Conservation (phyloP, 208 protist species). For the Wallacemonas collosoma region DNA sequence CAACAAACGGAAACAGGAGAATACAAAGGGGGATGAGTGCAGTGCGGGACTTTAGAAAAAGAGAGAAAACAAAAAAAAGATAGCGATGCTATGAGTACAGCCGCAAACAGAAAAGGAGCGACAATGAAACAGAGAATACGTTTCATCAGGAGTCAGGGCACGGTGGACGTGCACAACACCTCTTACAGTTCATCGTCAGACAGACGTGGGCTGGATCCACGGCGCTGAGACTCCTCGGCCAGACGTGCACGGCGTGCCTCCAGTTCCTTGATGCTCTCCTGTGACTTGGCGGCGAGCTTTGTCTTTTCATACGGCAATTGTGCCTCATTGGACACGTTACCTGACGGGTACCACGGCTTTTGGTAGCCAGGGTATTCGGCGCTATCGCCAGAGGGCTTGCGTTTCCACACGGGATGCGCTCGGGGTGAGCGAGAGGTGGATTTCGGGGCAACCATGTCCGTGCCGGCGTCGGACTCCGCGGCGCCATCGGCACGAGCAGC, state of each 20-base stretch:
- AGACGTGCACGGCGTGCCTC: conserved; percentile 55
- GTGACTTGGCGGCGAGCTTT: conserved; percentile 49
- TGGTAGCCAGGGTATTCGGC: conserved; percentile 29
- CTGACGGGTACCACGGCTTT: conserved; percentile 73
- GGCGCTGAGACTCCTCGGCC: conserved; percentile 55
- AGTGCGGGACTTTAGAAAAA: no score
- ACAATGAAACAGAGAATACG: conserved; percentile 9
- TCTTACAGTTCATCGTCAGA: conserved; percentile 21
- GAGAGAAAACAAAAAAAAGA: conserved; percentile 15
- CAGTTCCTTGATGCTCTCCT: conserved; percentile 69
- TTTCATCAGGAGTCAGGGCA: neutral
- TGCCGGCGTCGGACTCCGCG: conserved; percentile 15
- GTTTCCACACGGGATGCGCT: conserved; percentile 5
- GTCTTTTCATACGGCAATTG: conserved; percentile 80
- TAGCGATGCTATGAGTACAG: neutral
- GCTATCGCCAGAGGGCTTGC: conserved; percentile 21
- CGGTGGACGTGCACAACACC: neutral
- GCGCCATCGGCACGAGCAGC: neutral
- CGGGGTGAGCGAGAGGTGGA: conserved; percentile 5
- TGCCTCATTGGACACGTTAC: conserved; percentile 40
- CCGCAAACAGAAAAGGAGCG: neutral
- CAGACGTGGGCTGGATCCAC: conserved; percentile 31
- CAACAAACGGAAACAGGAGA: neutral
- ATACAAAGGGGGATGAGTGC: neutral
- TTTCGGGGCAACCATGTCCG: conserved; percentile 14